Conservation (phyloP, 2,329 filamentous ascomycete species). For the Cladosporium sphaerospermum region DNA sequence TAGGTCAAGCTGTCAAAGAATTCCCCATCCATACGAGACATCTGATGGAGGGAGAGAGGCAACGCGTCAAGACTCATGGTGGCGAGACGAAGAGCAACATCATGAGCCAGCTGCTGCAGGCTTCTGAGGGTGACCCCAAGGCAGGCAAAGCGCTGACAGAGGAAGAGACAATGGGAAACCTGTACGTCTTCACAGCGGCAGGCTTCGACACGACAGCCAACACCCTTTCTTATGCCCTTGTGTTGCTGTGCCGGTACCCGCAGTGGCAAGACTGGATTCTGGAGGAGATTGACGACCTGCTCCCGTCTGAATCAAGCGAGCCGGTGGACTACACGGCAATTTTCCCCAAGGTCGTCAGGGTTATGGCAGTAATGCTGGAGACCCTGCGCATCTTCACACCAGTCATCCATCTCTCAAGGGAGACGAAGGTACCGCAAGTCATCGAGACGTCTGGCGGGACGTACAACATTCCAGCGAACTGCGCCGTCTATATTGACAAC, state of each 20-base stretch:
- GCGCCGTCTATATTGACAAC: constrained; percentile 33
- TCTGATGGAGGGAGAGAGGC: constrained; percentile 20
- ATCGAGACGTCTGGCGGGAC: constrained; percentile 24
- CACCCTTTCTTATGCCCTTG: constrained; percentile 45
- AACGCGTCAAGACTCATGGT: constrained; percentile 10
- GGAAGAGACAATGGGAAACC: constrained; percentile 39
- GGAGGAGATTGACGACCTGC: constrained; percentile 42
- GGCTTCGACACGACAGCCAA: constrained; percentile 48
- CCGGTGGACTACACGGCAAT: constrained; percentile 37
- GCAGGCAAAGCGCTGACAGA: constrained; percentile 27
- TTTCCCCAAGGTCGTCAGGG: constrained; percentile 41
- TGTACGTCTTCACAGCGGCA: constrained; percentile 42
- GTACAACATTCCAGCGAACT: constrained; percentile 30
- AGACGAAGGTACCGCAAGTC: constrained; percentile 26
- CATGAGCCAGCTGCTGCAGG: constrained; percentile 24
- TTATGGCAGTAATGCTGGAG: constrained; percentile 47
- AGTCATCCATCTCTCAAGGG: constrained; percentile 34
- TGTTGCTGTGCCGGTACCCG: constrained; percentile 41
- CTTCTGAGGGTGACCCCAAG: constrained; percentile 18
- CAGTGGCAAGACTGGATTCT: constrained; percentile 48
- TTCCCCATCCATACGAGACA: constrained; percentile 22
- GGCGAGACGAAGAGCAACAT: constrained; percentile 22
- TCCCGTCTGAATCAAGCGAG: constrained; percentile 22
- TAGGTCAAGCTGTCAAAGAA: constrained; percentile 21
- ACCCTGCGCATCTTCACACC: constrained; percentile 39